phyloP scores from a whole-genome alignment of 2,329 filamentous ascomycete species.

The Phaeomoniella chlamydospora region DNA sequence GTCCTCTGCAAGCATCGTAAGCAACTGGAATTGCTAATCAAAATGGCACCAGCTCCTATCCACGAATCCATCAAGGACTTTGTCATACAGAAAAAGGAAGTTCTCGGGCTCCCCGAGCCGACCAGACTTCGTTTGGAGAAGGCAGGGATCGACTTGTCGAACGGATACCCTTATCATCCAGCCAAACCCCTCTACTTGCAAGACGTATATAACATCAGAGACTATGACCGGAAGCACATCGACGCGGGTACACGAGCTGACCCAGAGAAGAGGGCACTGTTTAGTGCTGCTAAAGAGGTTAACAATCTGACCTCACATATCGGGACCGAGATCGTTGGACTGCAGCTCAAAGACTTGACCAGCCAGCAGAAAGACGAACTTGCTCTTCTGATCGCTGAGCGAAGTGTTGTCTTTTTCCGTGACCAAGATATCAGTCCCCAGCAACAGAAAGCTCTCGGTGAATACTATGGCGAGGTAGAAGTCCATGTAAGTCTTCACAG shows the following conservation, averaged over 20 bases:
- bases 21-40: no score
- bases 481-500: conserved; percentile 42
- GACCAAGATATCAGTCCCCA: conserved; percentile 47
- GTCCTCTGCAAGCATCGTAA: no score
- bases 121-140: conserved; percentile 48
- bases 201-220: conserved; percentile 52
- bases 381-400: conserved; percentile 46
- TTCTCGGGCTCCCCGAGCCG: conserved; percentile 43
- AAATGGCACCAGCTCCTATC: conserved; percentile 46
- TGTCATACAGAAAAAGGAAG: conserved; percentile 48
- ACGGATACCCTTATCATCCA: conserved; percentile 58
- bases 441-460: conserved; percentile 47
- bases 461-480: conserved; percentile 51
- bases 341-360: conserved; percentile 49
- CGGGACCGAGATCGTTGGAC: conserved; percentile 48
- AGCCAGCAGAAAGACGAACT: conserved; percentile 47
- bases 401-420: conserved; percentile 54
- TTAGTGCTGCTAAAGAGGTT: conserved; percentile 48
- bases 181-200: conserved; percentile 53
- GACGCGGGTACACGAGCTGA: conserved; percentile 53
- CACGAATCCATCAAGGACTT: conserved; percentile 49
- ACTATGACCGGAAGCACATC: conserved; percentile 37
- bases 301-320: conserved; percentile 48
- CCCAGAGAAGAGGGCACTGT: conserved; percentile 45
- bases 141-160: conserved; percentile 53